A percentile compares a stretch with the other conserved stretches of the same genome.
Conservation (phyloP, 305 asterid species). For the Plantago coronopus region DNA sequence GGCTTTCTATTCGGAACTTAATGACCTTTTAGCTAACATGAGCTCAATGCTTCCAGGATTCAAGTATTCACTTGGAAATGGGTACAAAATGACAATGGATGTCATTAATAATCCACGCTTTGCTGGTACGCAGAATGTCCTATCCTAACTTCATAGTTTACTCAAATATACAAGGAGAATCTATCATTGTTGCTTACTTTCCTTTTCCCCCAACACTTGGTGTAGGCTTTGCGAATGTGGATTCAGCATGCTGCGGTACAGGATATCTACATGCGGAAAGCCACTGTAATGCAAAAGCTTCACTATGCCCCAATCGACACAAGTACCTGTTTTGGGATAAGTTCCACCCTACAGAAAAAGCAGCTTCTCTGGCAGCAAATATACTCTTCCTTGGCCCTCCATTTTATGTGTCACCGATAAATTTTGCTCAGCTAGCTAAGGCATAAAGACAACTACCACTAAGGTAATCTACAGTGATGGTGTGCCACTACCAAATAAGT, state of each 20-base stretch:
- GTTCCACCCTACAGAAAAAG: constrained; percentile 60
- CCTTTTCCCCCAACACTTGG: too few relatives aligned
- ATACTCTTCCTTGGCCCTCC: constrained; percentile 32
- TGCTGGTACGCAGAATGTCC: not conserved
- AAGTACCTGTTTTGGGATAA: constrained; percentile 62
- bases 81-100: constrained; percentile 38
- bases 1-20: constrained; percentile 32
- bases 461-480: too few relatives aligned
- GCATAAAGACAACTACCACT: too few relatives aligned
- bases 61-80: constrained; percentile 46
- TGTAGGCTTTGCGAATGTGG: constrained; percentile 29
- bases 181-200: too few relatives aligned
- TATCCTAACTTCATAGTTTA: too few relatives aligned
- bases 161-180: constrained; percentile 4
- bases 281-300: constrained; percentile 42
- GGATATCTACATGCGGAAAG: constrained; percentile 42
- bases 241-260: constrained; percentile 49
- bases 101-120: constrained; percentile 23
- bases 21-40: constrained; percentile 24
- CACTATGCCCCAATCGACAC: constrained; percentile 41
- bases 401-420: too few relatives aligned
- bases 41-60: constrained; percentile 36
- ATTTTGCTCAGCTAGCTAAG: constrained; percentile 34
- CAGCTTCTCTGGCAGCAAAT: constrained; percentile 47
- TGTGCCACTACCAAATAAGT: too few relatives aligned